Conservation (phyloP, 768 basidiomycete genomes). For the Mycena pura region DNA sequence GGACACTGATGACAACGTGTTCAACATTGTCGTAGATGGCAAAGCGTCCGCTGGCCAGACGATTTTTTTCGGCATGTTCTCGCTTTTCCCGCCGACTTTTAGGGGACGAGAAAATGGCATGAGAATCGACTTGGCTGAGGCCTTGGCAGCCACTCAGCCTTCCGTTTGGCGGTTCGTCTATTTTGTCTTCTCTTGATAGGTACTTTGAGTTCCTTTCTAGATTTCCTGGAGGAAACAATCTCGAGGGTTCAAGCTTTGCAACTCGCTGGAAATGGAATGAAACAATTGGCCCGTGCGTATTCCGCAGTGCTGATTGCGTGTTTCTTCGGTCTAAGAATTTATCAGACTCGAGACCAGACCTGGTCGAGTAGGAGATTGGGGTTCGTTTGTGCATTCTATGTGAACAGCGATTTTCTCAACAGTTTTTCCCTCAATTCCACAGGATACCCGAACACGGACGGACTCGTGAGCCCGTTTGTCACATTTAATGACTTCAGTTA, state of each 20-base stretch:
- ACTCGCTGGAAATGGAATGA: constrained; percentile 69
- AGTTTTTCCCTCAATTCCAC: no score
- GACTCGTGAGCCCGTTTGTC: constrained; percentile 45
- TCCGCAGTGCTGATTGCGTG: constrained; percentile 41
- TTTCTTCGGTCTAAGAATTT: constrained; percentile 20
- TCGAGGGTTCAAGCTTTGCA: constrained; percentile 51
- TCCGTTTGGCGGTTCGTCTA: constrained; percentile 38
- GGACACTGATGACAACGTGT: constrained; percentile 52
- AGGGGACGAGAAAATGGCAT: constrained; percentile 62
- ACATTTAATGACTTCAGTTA: background rate
- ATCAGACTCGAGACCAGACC: constrained; percentile 38
- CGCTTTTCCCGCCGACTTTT: constrained; percentile 70
- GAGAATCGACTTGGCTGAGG: constrained; percentile 63
- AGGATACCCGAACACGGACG: constrained; percentile 62
- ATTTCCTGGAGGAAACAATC: constrained; percentile 51
- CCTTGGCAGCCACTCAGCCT: constrained; percentile 49
- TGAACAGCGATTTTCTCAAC: no score
- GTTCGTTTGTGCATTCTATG: no score
- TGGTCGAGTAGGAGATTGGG: constrained; percentile 43
- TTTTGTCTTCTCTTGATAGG: no score
- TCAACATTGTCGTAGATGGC: constrained; percentile 58
- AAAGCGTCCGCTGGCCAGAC: constrained; percentile 45
- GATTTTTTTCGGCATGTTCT: constrained; percentile 62
- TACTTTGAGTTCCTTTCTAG: background rate
- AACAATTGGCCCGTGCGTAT: constrained; percentile 57